These are phyloP conservation scores for Claviceps pusilla DNA, from an alignment of 2,329 filamentous ascomycete genomes.

Conservation along the genomic window DNA sequence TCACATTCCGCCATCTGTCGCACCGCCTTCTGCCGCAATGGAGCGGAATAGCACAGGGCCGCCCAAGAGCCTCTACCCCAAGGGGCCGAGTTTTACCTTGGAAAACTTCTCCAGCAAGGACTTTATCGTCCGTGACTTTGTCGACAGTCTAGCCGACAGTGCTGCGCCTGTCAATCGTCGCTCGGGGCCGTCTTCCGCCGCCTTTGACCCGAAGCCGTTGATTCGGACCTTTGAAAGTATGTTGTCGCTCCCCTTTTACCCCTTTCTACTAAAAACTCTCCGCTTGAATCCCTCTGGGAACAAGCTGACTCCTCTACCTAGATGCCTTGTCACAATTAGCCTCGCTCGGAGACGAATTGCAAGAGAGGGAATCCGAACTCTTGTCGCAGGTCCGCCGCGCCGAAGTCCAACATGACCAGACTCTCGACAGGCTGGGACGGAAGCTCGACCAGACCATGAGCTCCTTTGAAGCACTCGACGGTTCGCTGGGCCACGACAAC, in stretches of 20 bases:
- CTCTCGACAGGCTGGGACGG: conserved; percentile 69
- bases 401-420: conserved; percentile 82
- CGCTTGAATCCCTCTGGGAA: not conserved
- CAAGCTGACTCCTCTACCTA: conserved; percentile 13
- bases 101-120: conserved; percentile 81
- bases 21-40: conserved; percentile 19
- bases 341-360: conserved; percentile 65
- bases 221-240: conserved; percentile 84
- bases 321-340: conserved; percentile 54
- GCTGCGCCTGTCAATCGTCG: conserved; percentile 67
- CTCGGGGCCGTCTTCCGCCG: conserved; percentile 48
- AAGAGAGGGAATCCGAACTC: conserved; percentile 80
- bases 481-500: conserved; percentile 54
- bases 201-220: conserved; percentile 89
- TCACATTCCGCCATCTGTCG: conserved; percentile 7
- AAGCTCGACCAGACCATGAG: conserved; percentile 87
- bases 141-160: conserved; percentile 79
- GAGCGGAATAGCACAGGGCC: conserved; percentile 28
- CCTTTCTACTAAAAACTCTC: not conserved
- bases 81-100: conserved; percentile 69
- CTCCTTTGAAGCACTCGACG: conserved; percentile 80
- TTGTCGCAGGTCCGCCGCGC: conserved; percentile 79
- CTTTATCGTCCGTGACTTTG: conserved; percentile 96
- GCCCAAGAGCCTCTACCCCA: conserved; percentile 56
- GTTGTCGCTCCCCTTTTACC: conserved; percentile 6